Conservation (phyloP, 352 stramenopile species). For the Heterotrichella gracilis region DNA sequence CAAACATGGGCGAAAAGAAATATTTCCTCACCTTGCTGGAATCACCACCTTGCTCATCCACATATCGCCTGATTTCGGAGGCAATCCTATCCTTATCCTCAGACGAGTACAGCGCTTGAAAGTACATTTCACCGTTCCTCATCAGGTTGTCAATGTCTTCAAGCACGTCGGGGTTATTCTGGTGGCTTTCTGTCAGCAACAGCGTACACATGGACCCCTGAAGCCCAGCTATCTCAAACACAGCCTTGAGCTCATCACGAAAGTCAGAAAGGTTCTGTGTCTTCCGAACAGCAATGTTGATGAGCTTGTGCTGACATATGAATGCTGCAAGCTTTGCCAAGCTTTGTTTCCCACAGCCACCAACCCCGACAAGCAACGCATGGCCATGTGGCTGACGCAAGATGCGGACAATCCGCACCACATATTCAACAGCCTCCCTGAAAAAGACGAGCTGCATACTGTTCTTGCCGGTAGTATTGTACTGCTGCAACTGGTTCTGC, state of each 20-base stretch:
- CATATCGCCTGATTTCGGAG: no score
- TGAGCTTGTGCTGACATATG: constrained; percentile 50
- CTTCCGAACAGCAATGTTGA: constrained; percentile 55
- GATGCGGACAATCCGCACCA: constrained; percentile 46
- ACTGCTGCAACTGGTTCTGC: constrained; percentile 57
- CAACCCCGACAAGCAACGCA: constrained; percentile 70
- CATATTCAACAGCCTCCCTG: constrained; percentile 48
- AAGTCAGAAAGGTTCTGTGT: constrained; percentile 52
- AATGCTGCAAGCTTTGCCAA: constrained; percentile 50
- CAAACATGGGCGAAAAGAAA: no score
- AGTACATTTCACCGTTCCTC: constrained; percentile 71
- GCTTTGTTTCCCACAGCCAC: constrained; percentile 59
- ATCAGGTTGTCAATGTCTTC: constrained; percentile 83
- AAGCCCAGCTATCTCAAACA: constrained; percentile 61
- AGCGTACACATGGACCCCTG: constrained; percentile 35
- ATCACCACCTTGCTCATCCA: no score
- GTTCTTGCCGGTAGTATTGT: constrained; percentile 57
- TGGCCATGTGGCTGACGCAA: constrained; percentile 55
- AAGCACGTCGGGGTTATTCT: constrained; percentile 61
- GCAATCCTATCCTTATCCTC: constrained; percentile 65
- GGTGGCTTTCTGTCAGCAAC: constrained; percentile 68
- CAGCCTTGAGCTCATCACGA: constrained; percentile 55
- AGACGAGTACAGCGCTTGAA: no score
- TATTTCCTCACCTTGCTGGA: no score
- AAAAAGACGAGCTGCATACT: constrained; percentile 85